phyloP scores from a whole-genome alignment of 441 rosid genomes.

The Daphne laureola region DNA sequence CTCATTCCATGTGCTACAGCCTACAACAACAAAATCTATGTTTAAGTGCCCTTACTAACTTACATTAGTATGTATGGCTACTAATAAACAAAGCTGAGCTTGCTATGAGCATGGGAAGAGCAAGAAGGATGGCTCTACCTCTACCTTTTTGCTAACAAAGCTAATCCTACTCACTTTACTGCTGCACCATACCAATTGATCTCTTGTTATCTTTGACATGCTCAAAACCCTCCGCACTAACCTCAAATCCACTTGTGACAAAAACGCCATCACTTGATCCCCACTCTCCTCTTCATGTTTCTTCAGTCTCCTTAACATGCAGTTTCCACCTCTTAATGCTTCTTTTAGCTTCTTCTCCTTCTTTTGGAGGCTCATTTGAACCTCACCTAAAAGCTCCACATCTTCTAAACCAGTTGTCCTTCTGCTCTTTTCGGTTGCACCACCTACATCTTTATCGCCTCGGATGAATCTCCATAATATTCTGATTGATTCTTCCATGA shows the following conservation, averaged over 20 bases:
- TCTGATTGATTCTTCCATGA: slow-evolving; percentile 73
- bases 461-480: slow-evolving; percentile 67
- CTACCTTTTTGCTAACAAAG: slow-evolving; percentile 50
- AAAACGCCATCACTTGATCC: slow-evolving; percentile 54
- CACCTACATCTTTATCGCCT: slow-evolving; percentile 46
- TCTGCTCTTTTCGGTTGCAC: slow-evolving; percentile 23
- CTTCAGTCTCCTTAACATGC: slow-evolving; percentile 49
- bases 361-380: slow-evolving; percentile 47
- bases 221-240: slow-evolving; percentile 68
- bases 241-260: slow-evolving; percentile 73
- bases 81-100: no score
- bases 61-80: no score
- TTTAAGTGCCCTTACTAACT: no score
- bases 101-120: slow-evolving; percentile 57
- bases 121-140: slow-evolving; percentile 57
- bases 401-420: slow-evolving; percentile 36
- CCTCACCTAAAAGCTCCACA: slow-evolving; percentile 38
- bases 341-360: slow-evolving; percentile 71
- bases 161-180: slow-evolving; percentile 44
- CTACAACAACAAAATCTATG: no score
- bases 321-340: slow-evolving; percentile 47
- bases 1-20: no score
- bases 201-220: slow-evolving; percentile 57
- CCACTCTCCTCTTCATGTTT: slow-evolving; percentile 39
- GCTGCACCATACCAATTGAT: slow-evolving; percentile 63